phyloP scores from a whole-genome alignment of 257 asterid genomes.

The Gentiana dahurica region DNA sequence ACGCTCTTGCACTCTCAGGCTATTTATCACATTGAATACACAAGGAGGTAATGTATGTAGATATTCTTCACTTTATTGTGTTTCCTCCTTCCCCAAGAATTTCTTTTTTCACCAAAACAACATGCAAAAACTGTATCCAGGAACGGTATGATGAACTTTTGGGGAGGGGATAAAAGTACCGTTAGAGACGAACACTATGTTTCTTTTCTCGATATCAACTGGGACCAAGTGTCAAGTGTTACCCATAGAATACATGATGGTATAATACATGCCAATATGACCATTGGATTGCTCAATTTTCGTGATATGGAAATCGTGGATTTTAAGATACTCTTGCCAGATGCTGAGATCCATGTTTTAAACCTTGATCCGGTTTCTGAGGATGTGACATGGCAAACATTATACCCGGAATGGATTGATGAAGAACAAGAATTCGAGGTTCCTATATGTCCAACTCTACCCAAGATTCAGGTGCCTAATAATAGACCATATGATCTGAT shows the following conservation, averaged over 20 bases:
- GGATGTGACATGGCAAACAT: constrained; percentile 71
- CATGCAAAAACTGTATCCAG: constrained; percentile 22
- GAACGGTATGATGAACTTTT: constrained; percentile 35
- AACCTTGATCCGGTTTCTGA: constrained; percentile 40
- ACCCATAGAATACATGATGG: constrained; percentile 39
- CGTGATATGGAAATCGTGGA: constrained; percentile 47
- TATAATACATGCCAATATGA: constrained; percentile 35
- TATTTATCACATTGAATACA: constrained; percentile 40
- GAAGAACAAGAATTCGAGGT: constrained; percentile 87
- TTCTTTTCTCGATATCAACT: constrained; percentile 43
- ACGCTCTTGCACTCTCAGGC: constrained; percentile 51
- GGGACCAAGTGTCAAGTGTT: constrained; percentile 61
- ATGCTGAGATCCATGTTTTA: constrained; percentile 56
- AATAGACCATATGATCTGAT: constrained; percentile 78
- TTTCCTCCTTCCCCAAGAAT: background rate
- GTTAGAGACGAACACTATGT: constrained; percentile 40
- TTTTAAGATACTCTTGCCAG: constrained; percentile 57
- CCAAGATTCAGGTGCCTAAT: constrained; percentile 38
- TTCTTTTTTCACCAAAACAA: background rate
- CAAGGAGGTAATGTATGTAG: constrained; percentile 31
- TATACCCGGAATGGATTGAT: constrained; percentile 93
- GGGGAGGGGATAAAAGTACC: constrained; percentile 28
- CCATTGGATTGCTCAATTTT: constrained; percentile 71
- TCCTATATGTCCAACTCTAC: constrained; percentile 74
- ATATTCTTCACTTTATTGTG: background rate